Base-by-base conservation (phyloP, 768 basidiomycete species). In the Trametopsis cervina region DNA sequence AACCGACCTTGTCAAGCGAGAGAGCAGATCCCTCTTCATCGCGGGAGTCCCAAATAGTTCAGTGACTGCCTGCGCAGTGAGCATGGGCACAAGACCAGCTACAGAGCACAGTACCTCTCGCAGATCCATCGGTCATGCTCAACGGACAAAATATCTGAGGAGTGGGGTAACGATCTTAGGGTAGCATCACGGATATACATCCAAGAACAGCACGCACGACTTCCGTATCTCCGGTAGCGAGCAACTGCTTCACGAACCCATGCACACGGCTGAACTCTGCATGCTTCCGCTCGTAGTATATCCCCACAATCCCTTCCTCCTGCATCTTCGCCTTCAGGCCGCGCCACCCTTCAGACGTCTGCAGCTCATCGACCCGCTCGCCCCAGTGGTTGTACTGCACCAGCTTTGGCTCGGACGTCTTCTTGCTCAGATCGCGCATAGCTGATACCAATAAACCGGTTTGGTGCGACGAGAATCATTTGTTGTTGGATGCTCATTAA, bases 351-450 rank as follows among this genome's bases (percentile, higher is more conserved):
- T 87, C 84, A 15, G 80, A 82, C 1, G 84, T 86, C 33, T 79
- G 69, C 0, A 91, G 72, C 3, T 67, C 63, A 60, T 90, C 86
- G 6, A 87, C 66, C 10, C 80, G 76, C 40, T 62, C 58, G 0
- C 86, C 86, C 81, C 80, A 89, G 53, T 86, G 80, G 56, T 88
- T 72, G 57, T 86, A 89, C 61, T 89, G 88, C 0, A 70, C 71
- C 18, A 89, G 62, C 9, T 61, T 68, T 0, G 83, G 81, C 17
- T 75, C 75, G 2, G 63, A 58, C 1, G 74, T 67, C 18, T 70
- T 72, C 21, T 63, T 57, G 24, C 60, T 57, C 29, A 85, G 60
- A 1, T 67, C 63, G 18, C 81, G 77, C 40, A 85, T 68, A n/a
- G 63, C 84, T 86, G 46, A 26, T 11, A 1, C 3, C 17, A n/a